Evolutionary conservation across 163 green algal genomes (phyloP), one percentile per base, ranked within the genome.

Genomic region (Scenedesmus sp.): DNA sequence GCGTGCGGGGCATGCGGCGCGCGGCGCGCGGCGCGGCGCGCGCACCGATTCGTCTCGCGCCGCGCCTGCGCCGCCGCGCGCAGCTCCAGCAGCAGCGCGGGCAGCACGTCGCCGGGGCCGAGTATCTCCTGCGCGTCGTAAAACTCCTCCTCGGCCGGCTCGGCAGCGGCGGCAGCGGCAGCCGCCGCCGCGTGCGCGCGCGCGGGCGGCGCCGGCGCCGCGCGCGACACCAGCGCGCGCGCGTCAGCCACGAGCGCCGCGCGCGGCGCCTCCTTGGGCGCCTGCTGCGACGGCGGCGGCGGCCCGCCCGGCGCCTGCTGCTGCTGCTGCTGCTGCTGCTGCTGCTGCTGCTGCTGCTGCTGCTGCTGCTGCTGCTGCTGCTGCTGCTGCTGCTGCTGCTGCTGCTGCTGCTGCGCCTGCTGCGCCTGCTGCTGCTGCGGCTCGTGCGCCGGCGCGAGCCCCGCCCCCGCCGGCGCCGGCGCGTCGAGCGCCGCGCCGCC

Each of bases 61-160:
- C 69, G 58, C 2, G 36, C 53, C 22, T 20, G 33, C 39, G 57
- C 24, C 24, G 69, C 69, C 22, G 54, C 24, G 36, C 47, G 42
- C 3, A 77, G 69, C 69, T 77, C 54, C 39, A 42, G 62, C 45
- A 77, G 50, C 69, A 77, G 26, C 11, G 39, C 36, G 13, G 64
- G 33, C 15, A 63, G 58, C 34, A 78, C 34, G 4, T 62, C 65
- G 24, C 18, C 42, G 4, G 14, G 17, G 9, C 18, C 7, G 18
- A 66, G 14, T 33, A n/a, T n/a, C n/a, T 80, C 71, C 9, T 31
- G n/a, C 22, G 71, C 71, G 63, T 80, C 71, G 54, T 63, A 80
- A 18, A 80, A 80, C 45, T 72, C n/a, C 11, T 80, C 71, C 26
- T 9, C 4, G 2, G 66, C 69, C 13, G 10, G n/a, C n/a, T 28